Conservation (phyloP, 805 yeast species). For the Saturnispora gosingensis region DNA sequence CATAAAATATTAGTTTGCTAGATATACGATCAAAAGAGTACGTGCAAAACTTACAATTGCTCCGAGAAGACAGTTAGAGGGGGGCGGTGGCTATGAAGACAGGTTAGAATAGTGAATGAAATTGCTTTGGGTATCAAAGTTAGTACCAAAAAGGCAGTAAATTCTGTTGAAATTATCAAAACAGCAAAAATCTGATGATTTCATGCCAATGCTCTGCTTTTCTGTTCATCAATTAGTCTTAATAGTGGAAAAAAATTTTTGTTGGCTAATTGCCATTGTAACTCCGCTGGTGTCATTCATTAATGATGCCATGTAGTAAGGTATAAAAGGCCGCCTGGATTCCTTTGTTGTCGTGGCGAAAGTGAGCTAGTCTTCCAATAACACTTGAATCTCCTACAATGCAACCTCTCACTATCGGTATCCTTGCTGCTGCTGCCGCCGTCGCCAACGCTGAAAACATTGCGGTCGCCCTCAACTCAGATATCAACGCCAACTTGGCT, state of each 20-base stretch:
- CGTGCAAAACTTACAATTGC: neutral
- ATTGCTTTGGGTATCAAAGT: no score
- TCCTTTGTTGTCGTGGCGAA: neutral
- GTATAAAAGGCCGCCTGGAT: neutral
- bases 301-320: neutral
- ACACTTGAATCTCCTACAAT: slow-evolving; percentile 10
- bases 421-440: slow-evolving; percentile 19
- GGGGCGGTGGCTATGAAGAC: no score
- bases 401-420: slow-evolving; percentile 18
- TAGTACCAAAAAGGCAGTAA: neutral
- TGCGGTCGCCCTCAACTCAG: slow-evolving; percentile 31
- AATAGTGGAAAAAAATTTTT: no score
- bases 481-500: slow-evolving; percentile 25
- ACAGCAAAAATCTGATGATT: neutral
- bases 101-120: no score
- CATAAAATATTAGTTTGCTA: no score
- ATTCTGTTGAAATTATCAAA: neutral
- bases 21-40: neutral
- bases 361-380: no score
- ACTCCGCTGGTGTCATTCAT: neutral
- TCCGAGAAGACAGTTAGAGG: neutral
- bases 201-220: neutral
- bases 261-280: neutral
- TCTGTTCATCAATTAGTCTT: neutral
- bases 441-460: slow-evolving; percentile 20